Evolutionary conservation across 306 rosid species (phyloP), one percentile per base, ranked within the genome.

Genomic region (Myrica gale): DNA sequence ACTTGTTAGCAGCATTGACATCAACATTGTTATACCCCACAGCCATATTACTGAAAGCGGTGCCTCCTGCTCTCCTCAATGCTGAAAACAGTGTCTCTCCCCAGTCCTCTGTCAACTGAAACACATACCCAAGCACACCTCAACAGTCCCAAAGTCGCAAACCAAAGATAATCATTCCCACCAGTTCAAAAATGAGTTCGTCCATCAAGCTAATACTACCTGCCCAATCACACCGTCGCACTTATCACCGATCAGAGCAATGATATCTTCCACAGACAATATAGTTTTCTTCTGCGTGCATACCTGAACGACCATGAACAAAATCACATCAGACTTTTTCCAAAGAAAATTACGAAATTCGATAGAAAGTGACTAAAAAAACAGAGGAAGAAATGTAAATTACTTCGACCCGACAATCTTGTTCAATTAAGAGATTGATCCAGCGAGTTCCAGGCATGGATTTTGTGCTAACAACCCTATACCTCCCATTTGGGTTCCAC

Each of bases 371-470:
- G 46, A 3, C 41, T 19, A 5, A 11, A n/a, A 41, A 45, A 5
- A 15, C 0, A 13, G 5, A 11, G 23, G 43, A 37, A 19, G 44
- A 17, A 73, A 6, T 70, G 61, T 63, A 55, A 76, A 60, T 82
- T 90, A 96, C 99, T 83, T 96, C 99, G 75, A 96, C 84, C 43
- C 99, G 96, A 82, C 90, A 84, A 75, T 89, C 99, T 82, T 96
- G 97, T 26, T 92, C 92, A 62, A 92, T 81, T 41, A 96, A 89
- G 76, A 96, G 99, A 71, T 96, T 89, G 81, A 96, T 92, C 99
- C 98, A 96, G 73, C 99, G 98, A 73, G 94, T 92, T 82, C 98
- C 98, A 0, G 99, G 99, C 99, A 96, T 96, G 69, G 98, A 77
- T 85, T 96, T 96, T 1, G 99, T 96, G 90, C 99, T 96, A 0